Conservation (phyloP, 1,284 basidiomycete genomes). For the Rhodotorula sp. region DNA sequence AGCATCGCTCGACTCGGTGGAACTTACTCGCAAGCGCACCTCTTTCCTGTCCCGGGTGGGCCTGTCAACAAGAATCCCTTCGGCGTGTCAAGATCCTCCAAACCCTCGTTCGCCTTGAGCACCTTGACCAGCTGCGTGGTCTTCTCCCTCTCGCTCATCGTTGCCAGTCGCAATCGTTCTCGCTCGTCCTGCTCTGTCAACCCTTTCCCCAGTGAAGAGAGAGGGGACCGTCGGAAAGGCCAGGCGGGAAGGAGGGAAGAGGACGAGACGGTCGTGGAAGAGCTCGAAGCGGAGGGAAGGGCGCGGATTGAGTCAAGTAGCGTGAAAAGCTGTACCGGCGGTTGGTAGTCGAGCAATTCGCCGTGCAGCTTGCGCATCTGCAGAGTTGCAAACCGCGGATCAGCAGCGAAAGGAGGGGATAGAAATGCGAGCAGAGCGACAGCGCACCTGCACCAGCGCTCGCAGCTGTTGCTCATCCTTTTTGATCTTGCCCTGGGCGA, state of each 20-base stretch:
- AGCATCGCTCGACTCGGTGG: background rate
- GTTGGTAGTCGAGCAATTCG: slow-evolving; percentile 57
- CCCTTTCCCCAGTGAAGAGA: slow-evolving; percentile 27
- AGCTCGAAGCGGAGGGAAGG: slow-evolving; percentile 4
- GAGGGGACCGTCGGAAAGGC: slow-evolving; percentile 36
- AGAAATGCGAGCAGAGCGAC: background rate
- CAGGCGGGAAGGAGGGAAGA: slow-evolving; percentile 21
- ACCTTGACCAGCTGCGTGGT: slow-evolving; percentile 56
- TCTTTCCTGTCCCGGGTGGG: slow-evolving; percentile 53
- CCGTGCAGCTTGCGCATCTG: slow-evolving; percentile 57
- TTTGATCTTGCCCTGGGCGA: slow-evolving; percentile 57
- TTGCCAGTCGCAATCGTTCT: slow-evolving; percentile 18
- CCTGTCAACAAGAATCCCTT: slow-evolving; percentile 57
- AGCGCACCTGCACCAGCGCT: slow-evolving; percentile 61
- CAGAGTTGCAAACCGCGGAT: background rate
- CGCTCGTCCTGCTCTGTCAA: slow-evolving; percentile 32
- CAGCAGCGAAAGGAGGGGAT: background rate
- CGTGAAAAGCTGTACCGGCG: slow-evolving; percentile 50
- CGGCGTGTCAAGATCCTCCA: slow-evolving; percentile 60
- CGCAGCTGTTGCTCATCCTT: slow-evolving; percentile 67
- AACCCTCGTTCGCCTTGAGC: slow-evolving; percentile 60
- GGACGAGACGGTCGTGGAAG: slow-evolving; percentile 10
- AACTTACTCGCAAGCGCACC: background rate
- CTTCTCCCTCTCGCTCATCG: slow-evolving; percentile 32
- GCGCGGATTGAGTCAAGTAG: slow-evolving; percentile 39